Base-by-base conservation (phyloP, 2,329 filamentous ascomycete species). In the Septoria linicola region DNA sequence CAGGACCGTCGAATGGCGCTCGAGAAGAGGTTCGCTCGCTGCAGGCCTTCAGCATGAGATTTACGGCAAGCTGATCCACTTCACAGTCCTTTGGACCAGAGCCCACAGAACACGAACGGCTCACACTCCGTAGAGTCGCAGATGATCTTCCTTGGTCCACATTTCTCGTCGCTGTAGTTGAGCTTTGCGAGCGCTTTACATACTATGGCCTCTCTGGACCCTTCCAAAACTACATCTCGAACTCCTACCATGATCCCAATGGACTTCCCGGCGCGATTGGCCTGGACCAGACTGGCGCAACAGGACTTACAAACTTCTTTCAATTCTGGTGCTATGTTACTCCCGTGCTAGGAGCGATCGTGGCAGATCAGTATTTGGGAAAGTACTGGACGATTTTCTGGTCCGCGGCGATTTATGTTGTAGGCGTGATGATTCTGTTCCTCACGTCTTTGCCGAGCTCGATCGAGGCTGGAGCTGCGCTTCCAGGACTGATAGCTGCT, bases 341-440 rank as follows among this genome's bases (percentile, higher is more conserved):
- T 4, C 58, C 60, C 3, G 49, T 61, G 1, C 41, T 58, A 14
- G 60, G 58, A 7, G 60, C 60, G 2, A 53, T 61, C 11, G 44
- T 61, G 16, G 59, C 59, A 13, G 60, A 60, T 51, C 56, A 59
- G 35, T 83, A 82, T 64, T 76, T 79, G 66, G 85, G 85, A 13
- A 82, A 83, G 53, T 88, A 81, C 71, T 76, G 77, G 55, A 87
- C 85, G n/a, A 87, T 88, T 59, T 77, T 83, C 67, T 81, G 79
- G 64, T 84, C 84, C 57, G 83, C 73, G 34, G 73, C 73, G 10
- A 75, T 85, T 47, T 82, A 84, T 11, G 80, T 85, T 60, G 62
- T 83, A 36, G 86, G 85, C 25, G 84, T 88, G 67, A 70, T 80
- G 20, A 76, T 89, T 51, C 73, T 89, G 11, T 80, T 87, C 48